Evolutionary conservation across 1,139 yeast species (phyloP).

Genomic region (Candida sojae): DNA sequence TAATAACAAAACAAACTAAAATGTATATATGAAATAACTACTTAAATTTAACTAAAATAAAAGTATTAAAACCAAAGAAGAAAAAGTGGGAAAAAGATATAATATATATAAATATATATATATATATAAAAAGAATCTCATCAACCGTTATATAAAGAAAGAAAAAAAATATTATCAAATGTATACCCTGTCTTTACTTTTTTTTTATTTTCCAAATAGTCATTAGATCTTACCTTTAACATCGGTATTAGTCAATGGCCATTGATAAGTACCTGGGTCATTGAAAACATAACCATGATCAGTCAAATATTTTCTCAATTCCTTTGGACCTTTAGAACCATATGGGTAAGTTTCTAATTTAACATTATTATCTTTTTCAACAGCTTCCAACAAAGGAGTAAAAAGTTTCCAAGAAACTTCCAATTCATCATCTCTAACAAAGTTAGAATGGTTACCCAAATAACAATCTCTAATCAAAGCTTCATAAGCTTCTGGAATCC

Average conservation of each 20-base stretch:
- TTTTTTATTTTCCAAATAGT: not conserved
- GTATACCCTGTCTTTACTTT: not conserved
- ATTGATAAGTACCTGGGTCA: slow-evolving; percentile 64
- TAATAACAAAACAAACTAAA: not conserved
- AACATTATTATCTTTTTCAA: slow-evolving; percentile 68
- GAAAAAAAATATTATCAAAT: not conserved
- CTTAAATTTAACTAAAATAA: not conserved
- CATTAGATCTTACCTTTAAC: slow-evolving; percentile 27
- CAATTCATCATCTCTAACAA: slow-evolving; percentile 96
- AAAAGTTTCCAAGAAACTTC: slow-evolving; percentile 91
- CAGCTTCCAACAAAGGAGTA: slow-evolving; percentile 81
- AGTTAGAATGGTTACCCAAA: slow-evolving; percentile 93
- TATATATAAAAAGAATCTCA: not conserved
- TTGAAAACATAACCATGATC: slow-evolving; percentile 71
- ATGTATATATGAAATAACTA: not conserved
- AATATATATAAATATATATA: not conserved
- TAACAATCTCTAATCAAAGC: slow-evolving; percentile 89
- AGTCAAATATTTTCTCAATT: slow-evolving; percentile 59
- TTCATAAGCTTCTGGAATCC: slow-evolving; percentile 98
- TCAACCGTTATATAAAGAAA: not conserved
- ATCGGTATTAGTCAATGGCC: slow-evolving; percentile 77
- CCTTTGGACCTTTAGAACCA: slow-evolving; percentile 88
- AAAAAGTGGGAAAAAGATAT: not conserved
- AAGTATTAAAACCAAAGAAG: not conserved
- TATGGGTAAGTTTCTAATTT: slow-evolving; percentile 70